Base-by-base conservation (phyloP, 805 yeast species). In the Sungouiozyma intestinalis region DNA sequence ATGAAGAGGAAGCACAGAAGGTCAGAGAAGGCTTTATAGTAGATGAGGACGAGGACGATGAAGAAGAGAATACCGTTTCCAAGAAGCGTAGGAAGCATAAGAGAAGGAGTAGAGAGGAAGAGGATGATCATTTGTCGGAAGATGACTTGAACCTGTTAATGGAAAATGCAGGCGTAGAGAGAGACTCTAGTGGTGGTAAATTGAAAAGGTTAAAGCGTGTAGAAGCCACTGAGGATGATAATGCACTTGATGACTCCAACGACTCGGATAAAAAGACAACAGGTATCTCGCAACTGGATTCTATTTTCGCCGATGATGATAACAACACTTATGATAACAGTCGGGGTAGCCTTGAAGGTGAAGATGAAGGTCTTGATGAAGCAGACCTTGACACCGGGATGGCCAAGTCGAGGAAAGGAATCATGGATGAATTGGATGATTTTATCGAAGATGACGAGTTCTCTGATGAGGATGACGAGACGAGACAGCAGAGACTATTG, bases 381-480 rank as follows among this genome's bases (percentile, higher is more conserved):
- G 29, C 6, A 11, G 46, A 27, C 9, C 61, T 52, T 13, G 50
- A 43, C 16, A 48, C 48, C 20, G 49, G 53, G 35, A 32, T 40
- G 20, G 46, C 41, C 18, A 40, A 64, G 31, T 63, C 53, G 13
- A 63, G 58, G 16, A 71, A 60, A 27, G 59, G 60, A 16, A 55
- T 67, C 62, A 63, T 77, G 49, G 95, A 87, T 57, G 97, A 92
- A 62, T 78, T 90, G 53, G 98, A 87, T 60, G 98, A 88, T 58
- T 92, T 92, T 65, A 92, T 92, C 52, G 98, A 90, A 64, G 97
- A 90, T 47, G 98, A 92, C 63, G 97, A 88, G 60, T 82, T 83
- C 55, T 85, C 94, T 7, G 97, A 86, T 52, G 95, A 87, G 55
- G 77, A 72, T 44, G 73, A 72, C 51, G 73, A 65, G 42, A 71